Evolutionary conservation across 2,329 filamentous ascomycete genomes (phyloP), one percentile per base, ranked within the genome.

Genomic region (Penicillium sp.): DNA sequence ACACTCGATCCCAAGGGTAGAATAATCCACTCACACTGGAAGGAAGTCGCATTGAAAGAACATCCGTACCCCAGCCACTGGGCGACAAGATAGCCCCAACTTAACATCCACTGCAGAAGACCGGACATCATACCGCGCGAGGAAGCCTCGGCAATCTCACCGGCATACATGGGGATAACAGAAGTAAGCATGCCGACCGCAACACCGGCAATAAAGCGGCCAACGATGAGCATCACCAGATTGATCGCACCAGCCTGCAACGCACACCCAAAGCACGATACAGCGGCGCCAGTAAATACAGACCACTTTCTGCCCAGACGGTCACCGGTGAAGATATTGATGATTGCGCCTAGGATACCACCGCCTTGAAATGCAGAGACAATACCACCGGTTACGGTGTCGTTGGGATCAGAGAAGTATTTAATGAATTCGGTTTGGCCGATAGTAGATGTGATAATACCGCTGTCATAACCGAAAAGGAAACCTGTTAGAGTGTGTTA

Each of bases 51-150:
- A 19, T 24, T 53, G 46, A 61, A 68, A 1, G 62, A 64, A 37
- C 62, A 67, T 4, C 66, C 66, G 48, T 68, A 71, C 2, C 67
- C 66, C 6, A 71, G 43, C 69, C 68, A 71, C 43, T 70, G 65
- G 3, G 68, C 68, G 13, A 67, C 57, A 4, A 69, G 54, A 56
- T 66, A 69, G 3, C 68, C 68, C 63, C 65, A 69, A n/a, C 57
- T 62, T 37, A 70, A 48, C 59, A 68, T 66, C 64, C 64, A 69
- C 42, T 65, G 59, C 39, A 65, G 44, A 21, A 65, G 43, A 12
- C 64, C 64, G 1, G 60, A 63, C 40, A 62, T 57, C 42, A 61
- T 56, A 22, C 62, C 68, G 38, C 68, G 63, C 38, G 60, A 58
- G 12, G 59, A 58, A 0, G 66, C 56, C 48, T 63, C 60, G 4